Conservation (phyloP, 805 yeast genomes). For the Wickerhamiella siamensis region DNA sequence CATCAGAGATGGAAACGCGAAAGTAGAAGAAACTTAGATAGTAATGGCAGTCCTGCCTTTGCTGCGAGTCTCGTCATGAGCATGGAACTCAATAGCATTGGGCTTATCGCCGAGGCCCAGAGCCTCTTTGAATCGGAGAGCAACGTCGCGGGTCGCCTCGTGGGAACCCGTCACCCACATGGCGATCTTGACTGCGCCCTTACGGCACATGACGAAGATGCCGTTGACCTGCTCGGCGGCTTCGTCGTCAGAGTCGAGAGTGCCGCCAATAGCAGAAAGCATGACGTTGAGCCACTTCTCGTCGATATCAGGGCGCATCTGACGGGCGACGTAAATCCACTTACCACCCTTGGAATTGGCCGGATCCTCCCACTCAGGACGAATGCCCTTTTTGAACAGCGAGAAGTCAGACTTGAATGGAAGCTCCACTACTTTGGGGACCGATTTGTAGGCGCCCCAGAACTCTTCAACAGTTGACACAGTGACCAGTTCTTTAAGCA, state of each 20-base stretch:
- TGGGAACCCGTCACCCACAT: constrained; percentile 73
- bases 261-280: constrained; percentile 87
- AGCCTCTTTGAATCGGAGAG: constrained; percentile 75
- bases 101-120: constrained; percentile 52
- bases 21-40: constrained; percentile 9
- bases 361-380: constrained; percentile 97
- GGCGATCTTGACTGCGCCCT: constrained; percentile 67
- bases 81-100: constrained; percentile 66
- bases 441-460: constrained; percentile 93
- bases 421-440: constrained; percentile 81
- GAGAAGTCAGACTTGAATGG: constrained; percentile 91
- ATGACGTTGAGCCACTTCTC: constrained; percentile 67
- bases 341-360: constrained; percentile 84
- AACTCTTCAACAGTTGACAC: constrained; percentile 94
- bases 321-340: constrained; percentile 68
- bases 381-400: constrained; percentile 81
- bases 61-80: constrained; percentile 34
- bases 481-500: constrained; percentile 82
- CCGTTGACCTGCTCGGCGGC: constrained; percentile 82
- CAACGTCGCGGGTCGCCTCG: constrained; percentile 50
- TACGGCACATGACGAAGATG: constrained; percentile 79
- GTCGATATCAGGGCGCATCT: constrained; percentile 40
- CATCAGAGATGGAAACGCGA: background rate
- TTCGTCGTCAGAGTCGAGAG: constrained; percentile 73
- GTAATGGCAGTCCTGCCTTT: constrained; percentile 11